Percentiles rank a stretch among this genome's conserved stretches.
These are phyloP conservation scores for Teunomyces stri DNA, from an alignment of 805 yeast genomes.

Conservation along the genomic window DNA sequence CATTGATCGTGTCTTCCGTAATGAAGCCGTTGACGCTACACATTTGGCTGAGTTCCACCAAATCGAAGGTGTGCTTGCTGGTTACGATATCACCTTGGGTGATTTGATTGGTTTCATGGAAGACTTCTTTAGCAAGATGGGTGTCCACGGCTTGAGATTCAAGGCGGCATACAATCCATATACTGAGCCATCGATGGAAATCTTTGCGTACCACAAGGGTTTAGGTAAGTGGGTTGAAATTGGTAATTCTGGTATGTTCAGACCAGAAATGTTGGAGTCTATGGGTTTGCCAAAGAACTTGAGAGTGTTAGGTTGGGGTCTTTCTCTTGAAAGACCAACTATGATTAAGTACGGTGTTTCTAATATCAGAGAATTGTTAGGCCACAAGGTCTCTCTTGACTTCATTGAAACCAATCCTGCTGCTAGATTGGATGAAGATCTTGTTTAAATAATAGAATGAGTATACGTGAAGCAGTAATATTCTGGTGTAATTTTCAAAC, in stretches of 20 bases:
- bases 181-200: constrained; percentile 98
- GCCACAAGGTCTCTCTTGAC: constrained; percentile 93
- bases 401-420: constrained; percentile 96
- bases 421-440: constrained; percentile 78
- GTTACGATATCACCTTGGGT: constrained; percentile 90
- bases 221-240: constrained; percentile 97
- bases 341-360: constrained; percentile 97
- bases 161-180: constrained; percentile 99
- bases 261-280: constrained; percentile 98
- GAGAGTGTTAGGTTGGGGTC: constrained; percentile 96
- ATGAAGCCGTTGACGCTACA: constrained; percentile 99
- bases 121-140: constrained; percentile 94
- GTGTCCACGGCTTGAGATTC: constrained; percentile 91
- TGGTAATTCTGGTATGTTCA: constrained; percentile 99
- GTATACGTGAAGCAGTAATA: constrained; percentile 1
- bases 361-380: constrained; percentile 93
- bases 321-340: constrained; percentile 96
- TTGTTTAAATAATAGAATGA: constrained; percentile 18
- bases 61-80: constrained; percentile 98
- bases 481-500: background rate
- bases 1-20: constrained; percentile 97
- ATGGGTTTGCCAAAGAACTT: constrained; percentile 96
- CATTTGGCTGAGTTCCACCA: constrained; percentile 99
- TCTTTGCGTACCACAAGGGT: constrained; percentile 94
- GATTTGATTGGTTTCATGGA: constrained; percentile 98